A percentile compares a stretch with the other conserved stretches of the same genome.
These are phyloP conservation scores for Nyctanthes arbortristis DNA, from an alignment of 257 asterid species.

Conservation along the genomic window DNA sequence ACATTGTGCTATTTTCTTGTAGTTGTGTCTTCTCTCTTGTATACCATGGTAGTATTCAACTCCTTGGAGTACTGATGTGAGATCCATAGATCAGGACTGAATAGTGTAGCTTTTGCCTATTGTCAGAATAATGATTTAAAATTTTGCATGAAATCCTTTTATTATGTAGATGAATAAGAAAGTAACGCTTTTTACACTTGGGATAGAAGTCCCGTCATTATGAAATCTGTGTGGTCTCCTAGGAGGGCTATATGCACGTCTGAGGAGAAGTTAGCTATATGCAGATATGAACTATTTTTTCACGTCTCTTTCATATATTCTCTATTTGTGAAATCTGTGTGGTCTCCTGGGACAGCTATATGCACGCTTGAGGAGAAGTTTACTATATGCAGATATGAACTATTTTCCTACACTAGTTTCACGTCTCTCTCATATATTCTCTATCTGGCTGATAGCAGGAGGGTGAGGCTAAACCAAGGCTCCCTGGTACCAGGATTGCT, in stretches of 20 bases:
- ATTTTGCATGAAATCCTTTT: neutral
- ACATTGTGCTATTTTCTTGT: neutral
- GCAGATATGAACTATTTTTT: neutral
- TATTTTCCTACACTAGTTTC: neutral
- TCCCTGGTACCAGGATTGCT: conserved; percentile 75
- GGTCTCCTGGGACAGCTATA: neutral
- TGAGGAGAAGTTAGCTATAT: neutral
- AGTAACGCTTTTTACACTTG: neutral
- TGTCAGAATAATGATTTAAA: neutral
- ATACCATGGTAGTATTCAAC: neutral
- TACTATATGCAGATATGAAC: neutral
- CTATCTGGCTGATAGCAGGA: conserved; percentile 37
- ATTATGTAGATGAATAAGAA: too few species aligned
- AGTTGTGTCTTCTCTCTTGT: neutral
- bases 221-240: neutral
- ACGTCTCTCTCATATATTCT: neutral
- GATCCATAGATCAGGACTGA: neutral
- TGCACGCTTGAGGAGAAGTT: neutral
- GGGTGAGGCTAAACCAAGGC: conserved; percentile 72
- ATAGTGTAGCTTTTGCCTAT: neutral
- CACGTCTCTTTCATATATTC: neutral
- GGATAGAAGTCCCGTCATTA: neutral
- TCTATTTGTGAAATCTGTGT: neutral
- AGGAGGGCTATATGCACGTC: neutral
- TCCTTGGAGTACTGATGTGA: neutral